phyloP scores from a whole-genome alignment of 345 rosid species.

The Dipteronia sinensis region DNA sequence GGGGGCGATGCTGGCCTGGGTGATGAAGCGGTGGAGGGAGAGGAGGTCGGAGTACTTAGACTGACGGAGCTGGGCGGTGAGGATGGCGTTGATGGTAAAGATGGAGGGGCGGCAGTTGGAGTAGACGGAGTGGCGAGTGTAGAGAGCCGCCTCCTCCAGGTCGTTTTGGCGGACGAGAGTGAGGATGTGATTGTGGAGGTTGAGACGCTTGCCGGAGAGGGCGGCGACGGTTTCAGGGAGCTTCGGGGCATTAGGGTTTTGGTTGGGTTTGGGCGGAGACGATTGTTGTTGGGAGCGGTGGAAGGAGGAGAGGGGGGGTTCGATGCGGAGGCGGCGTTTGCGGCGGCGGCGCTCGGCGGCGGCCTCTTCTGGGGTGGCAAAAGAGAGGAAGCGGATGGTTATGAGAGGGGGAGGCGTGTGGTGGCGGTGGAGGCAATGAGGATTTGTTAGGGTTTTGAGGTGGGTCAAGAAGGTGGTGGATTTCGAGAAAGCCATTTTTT shows the following conservation, averaged over 20 bases:
- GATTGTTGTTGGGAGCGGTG: slow-evolving; percentile 54
- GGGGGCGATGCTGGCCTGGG: slow-evolving; percentile 79
- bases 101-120: slow-evolving; percentile 93
- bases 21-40: slow-evolving; percentile 74
- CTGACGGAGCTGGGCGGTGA: slow-evolving; percentile 83
- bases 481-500: slow-evolving; percentile 60
- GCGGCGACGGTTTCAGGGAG: slow-evolving; percentile 77
- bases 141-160: slow-evolving; percentile 87
- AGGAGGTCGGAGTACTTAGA: slow-evolving; percentile 72
- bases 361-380: slow-evolving; percentile 81
- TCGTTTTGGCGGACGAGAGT: slow-evolving; percentile 73
- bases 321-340: slow-evolving; percentile 81
- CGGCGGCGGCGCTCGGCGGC: slow-evolving; percentile 92
- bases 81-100: slow-evolving; percentile 81
- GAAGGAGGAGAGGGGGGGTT: slow-evolving; percentile 73
- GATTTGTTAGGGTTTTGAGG: slow-evolving; percentile 42
- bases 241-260: slow-evolving; percentile 83
- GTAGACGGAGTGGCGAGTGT: slow-evolving; percentile 88
- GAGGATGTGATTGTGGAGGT: slow-evolving; percentile 77
- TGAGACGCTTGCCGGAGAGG: slow-evolving; percentile 76
- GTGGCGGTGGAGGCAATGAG: slow-evolving; percentile 31
- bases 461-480: slow-evolving; percentile 47
- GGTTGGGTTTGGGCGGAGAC: slow-evolving; percentile 58
- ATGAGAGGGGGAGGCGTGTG: slow-evolving; percentile 18
- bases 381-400: slow-evolving; percentile 59